phyloP scores from a whole-genome alignment of 139 green algal genomes.

The Trebouxia sp. region DNA sequence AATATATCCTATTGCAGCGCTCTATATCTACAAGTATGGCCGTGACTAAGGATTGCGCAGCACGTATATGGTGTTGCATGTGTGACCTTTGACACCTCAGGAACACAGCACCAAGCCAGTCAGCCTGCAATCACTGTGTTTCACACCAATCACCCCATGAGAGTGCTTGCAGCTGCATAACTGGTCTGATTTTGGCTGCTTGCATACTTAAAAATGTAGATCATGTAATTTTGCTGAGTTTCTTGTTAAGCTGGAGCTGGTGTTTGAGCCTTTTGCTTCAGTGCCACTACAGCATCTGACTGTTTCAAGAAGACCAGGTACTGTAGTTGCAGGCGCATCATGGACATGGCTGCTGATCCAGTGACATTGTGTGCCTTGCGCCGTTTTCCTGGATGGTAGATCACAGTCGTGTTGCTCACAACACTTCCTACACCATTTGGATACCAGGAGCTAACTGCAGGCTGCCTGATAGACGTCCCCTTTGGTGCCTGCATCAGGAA shows the following conservation, averaged over 20 bases:
- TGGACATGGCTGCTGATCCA: neutral
- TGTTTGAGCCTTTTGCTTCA: neutral
- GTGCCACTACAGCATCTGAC: neutral
- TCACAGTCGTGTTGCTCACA: neutral
- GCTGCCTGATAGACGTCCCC: neutral
- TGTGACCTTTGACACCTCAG: neutral
- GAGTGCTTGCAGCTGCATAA: too few relatives aligned
- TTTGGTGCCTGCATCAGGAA: neutral
- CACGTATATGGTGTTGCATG: too few relatives aligned
- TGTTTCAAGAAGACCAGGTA: slow-evolving; percentile 13
- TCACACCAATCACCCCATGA: too few relatives aligned
- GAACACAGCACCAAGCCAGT: neutral
- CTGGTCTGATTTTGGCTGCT: too few relatives aligned
- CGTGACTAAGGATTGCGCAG: too few relatives aligned
- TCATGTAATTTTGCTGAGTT: neutral
- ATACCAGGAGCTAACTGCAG: neutral
- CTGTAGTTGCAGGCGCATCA: neutral
- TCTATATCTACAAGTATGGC: too few relatives aligned
- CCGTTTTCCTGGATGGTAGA: too few relatives aligned
- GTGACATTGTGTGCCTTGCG: neutral
- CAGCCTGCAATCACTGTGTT: neutral
- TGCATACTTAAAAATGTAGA: too few relatives aligned
- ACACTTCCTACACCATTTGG: neutral
- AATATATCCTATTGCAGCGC: too few relatives aligned
- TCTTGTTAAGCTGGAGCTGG: neutral